Evolutionary conservation across 768 basidiomycete genomes (phyloP), one percentile per base, ranked within the genome.

Genomic region (Suillus hirtellus): DNA sequence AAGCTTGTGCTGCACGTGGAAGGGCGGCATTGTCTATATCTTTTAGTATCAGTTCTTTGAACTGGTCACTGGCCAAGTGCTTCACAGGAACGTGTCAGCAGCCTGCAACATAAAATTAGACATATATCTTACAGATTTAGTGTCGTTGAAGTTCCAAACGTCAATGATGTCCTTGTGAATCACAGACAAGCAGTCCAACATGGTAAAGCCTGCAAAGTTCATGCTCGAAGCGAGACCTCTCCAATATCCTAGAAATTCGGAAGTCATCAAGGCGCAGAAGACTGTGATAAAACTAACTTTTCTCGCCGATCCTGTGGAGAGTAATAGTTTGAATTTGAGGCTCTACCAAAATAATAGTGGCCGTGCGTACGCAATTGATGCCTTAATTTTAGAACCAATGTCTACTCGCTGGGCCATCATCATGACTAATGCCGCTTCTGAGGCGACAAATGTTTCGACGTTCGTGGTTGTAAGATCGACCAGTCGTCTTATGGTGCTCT

Each of bases 91-190:
- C n/a, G 17, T 10, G 17, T 24, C 17, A 59, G 17, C 11, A 14
- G 19, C 19, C 44, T 27, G 12, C 2, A 9, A 27, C 37, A 21
- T 31, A 9, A 11, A 60, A 38, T 46, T n/a, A 11, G 5, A 46
- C 34, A 2, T 53, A 11, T 9, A 15, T 35, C 63, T 54, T 35
- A 66, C 66, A 14, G n/a, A 7, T 38, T 12, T 14, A 15, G 66
- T 56, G 60, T 66, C 66, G 17, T 46, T 11, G 59, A 70, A 64
- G 52, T 71, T 70, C 69, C 69, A 70, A 17, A 63, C 58, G 10
- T 40, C 35, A 38, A 70, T 34, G 50, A 71, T 67, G 43, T 70
- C 69, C 4, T 52, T 34, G 35, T 71, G 69, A 40, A 70, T 65
- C 12, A 68, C 62, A 37, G 50, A 34, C 27, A 71, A 40, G 38